These are phyloP conservation scores for Plenodomus tracheiphilus DNA, from an alignment of 2,329 filamentous ascomycete genomes.

Conservation along the genomic window DNA sequence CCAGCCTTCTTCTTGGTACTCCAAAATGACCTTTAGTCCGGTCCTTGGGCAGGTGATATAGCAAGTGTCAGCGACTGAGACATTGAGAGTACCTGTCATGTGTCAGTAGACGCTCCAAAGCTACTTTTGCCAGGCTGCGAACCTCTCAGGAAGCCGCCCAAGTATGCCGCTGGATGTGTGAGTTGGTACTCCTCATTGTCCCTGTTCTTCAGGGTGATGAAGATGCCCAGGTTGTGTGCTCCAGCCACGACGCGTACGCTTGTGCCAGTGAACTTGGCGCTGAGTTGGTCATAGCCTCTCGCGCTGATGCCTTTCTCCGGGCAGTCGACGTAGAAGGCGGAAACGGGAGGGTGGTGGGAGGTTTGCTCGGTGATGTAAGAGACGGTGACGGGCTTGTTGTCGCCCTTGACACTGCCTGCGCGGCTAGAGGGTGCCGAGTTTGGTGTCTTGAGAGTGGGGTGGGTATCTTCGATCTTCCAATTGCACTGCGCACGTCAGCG, in stretches of 20 bases:
- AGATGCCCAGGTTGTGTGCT: constrained; percentile 93
- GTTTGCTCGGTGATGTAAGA: constrained; percentile 98
- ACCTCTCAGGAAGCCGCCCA: constrained; percentile 82
- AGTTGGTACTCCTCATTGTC: constrained; percentile 92
- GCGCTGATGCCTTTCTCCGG: constrained; percentile 87
- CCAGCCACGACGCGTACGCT: constrained; percentile 89
- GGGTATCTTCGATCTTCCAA: constrained; percentile 86
- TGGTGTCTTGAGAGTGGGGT: constrained; percentile 59
- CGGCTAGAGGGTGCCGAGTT: constrained; percentile 48
- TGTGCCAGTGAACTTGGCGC: constrained; percentile 96
- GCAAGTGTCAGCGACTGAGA: constrained; percentile 87
- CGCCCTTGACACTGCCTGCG: constrained; percentile 41
- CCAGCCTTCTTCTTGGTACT: constrained; percentile 95
- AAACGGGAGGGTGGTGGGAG: constrained; percentile 95
- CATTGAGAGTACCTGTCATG: constrained; percentile 68
- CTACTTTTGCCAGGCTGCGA: background rate
- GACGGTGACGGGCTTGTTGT: constrained; percentile 67
- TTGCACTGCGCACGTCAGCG: constrained; percentile 67
- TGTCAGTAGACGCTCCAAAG: constrained; percentile 9
- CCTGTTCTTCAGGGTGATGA: constrained; percentile 79
- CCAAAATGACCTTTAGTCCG: constrained; percentile 85
- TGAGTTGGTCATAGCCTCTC: constrained; percentile 91
- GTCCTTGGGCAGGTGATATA: constrained; percentile 90
- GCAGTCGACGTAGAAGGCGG: constrained; percentile 91
- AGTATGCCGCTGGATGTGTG: constrained; percentile 89